phyloP scores from a whole-genome alignment of 306 rosid genomes.

The Gastrolobium villosum region DNA sequence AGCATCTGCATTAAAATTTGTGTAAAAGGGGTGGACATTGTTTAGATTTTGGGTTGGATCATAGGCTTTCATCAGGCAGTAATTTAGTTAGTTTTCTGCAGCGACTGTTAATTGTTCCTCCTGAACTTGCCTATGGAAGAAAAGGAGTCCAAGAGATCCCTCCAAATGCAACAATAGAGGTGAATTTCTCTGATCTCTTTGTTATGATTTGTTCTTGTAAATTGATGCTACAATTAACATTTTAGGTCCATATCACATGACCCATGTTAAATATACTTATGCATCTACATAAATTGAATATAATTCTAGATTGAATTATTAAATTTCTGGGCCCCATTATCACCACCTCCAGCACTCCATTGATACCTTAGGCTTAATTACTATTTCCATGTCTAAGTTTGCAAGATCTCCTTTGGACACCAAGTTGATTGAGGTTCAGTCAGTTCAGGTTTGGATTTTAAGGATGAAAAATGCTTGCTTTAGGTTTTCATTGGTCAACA shows the following conservation, averaged over 20 bases:
- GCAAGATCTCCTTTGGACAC: background rate
- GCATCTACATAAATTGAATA: constrained; percentile 9
- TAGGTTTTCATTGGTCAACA: background rate
- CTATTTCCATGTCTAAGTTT: background rate
- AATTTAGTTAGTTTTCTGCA: constrained; percentile 54
- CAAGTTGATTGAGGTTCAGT: background rate
- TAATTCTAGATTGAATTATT: background rate
- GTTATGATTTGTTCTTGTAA: constrained; percentile 8
- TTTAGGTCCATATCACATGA: constrained; percentile 16
- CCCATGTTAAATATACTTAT: background rate
- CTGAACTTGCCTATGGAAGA: constrained; percentile 91
- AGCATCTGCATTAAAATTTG: constrained; percentile 19
- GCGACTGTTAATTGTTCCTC: constrained; percentile 89
- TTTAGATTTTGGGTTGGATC: constrained; percentile 37
- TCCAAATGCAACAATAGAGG: constrained; percentile 97
- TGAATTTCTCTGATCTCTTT: constrained; percentile 45
- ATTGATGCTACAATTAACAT: background rate
- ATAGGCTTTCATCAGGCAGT: constrained; percentile 30
- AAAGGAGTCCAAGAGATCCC: constrained; percentile 95
- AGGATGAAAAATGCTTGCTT: background rate
- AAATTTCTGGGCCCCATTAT: background rate
- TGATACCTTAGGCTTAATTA: background rate
- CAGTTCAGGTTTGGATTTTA: background rate
- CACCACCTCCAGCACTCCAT: background rate
- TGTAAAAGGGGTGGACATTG: constrained; percentile 14